Conservation (phyloP, 768 basidiomycete genomes). For the Trametes villosa region DNA sequence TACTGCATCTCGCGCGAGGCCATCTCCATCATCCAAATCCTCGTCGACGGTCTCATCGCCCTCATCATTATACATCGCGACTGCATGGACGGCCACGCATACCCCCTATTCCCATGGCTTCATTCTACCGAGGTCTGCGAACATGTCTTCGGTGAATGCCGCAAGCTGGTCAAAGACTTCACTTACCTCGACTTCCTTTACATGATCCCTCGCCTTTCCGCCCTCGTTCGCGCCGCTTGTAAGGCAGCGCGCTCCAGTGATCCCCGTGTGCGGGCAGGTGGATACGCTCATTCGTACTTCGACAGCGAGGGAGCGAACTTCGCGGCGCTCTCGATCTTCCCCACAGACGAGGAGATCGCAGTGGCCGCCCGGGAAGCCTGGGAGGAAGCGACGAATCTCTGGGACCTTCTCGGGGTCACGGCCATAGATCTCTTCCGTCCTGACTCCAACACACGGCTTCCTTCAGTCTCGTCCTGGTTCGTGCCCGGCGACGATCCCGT, state of each 20-base stretch:
- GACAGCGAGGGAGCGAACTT: not conserved
- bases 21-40: conserved; percentile 35
- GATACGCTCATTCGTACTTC: not conserved
- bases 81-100: not conserved
- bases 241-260: not conserved
- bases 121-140: conserved; percentile 41
- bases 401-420: not conserved
- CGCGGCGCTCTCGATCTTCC: not conserved
- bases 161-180: conserved; percentile 41
- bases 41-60: conserved; percentile 39
- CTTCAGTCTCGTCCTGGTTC: not conserved
- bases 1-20: conserved; percentile 42
- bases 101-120: conserved; percentile 44
- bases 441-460: not conserved
- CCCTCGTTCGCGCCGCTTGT: not conserved
- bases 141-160: conserved; percentile 39
- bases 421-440: not conserved
- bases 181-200: conserved; percentile 36
- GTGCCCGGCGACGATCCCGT: not conserved
- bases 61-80: conserved; percentile 43
- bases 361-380: not conserved
- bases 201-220: conserved; percentile 37
- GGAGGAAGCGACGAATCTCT: conserved; percentile 1
- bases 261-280: not conserved
- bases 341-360: not conserved